Evolutionary conservation across 148 eudicot genomes (phyloP).

Genomic region (Chenopodium quinoa): DNA sequence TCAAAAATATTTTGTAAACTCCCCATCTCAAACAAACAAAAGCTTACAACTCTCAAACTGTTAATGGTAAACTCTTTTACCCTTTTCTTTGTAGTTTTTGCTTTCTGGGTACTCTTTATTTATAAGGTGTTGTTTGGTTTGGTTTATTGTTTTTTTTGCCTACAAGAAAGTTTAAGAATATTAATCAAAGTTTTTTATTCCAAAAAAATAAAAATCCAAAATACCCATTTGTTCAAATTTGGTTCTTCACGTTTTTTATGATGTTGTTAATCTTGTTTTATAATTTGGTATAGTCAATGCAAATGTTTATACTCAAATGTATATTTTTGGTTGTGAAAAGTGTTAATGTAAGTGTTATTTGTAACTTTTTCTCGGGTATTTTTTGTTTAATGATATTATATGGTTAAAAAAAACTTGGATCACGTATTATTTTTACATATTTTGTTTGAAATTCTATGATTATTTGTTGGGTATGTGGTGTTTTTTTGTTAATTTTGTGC

Average conservation of each 20-base stretch:
- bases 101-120: slow-evolving; percentile 12
- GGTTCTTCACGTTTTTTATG: slow-evolving; percentile 27
- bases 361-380: slow-evolving; percentile 16
- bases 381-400: not conserved
- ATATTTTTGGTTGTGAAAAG: not conserved
- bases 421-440: slow-evolving; percentile 33
- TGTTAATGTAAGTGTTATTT: slow-evolving; percentile 29
- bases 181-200: not conserved
- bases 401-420: slow-evolving; percentile 26
- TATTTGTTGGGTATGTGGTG: slow-evolving; percentile 9
- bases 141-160: not conserved
- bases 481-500: slow-evolving; percentile 11
- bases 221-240: slow-evolving; percentile 31
- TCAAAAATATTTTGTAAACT: not conserved
- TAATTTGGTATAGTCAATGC: slow-evolving; percentile 32
- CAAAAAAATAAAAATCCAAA: slow-evolving; percentile 15
- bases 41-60: slow-evolving; percentile 7
- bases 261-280: slow-evolving; percentile 7
- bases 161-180: slow-evolving; percentile 19
- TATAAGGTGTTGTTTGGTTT: slow-evolving; percentile 11
- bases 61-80: slow-evolving; percentile 8
- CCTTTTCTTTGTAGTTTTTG: not conserved
- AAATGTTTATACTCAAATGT: slow-evolving; percentile 1
- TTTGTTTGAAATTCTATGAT: slow-evolving; percentile 12
- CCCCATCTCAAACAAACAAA: not conserved